A percentile compares a stretch with the other conserved stretches of the same genome.
Evolutionary conservation across 2,329 filamentous ascomycete species (phyloP).

Genomic region (Gaeumannomyces sp.): DNA sequence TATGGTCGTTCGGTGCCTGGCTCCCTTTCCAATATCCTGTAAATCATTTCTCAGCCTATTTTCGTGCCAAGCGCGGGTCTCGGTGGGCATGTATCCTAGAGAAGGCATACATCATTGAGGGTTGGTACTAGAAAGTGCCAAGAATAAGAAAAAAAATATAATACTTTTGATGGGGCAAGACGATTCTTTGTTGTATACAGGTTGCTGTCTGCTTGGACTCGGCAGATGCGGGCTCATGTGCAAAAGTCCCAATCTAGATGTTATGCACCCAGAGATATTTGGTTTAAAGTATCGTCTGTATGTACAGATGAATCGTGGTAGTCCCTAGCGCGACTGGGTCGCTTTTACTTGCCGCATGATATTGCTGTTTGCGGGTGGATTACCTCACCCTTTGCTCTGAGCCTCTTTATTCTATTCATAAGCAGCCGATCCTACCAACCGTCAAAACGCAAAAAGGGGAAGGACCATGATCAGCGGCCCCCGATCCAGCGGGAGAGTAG

Average conservation of each 20-base stretch:
- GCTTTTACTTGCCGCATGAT: not conserved
- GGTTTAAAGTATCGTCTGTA: not conserved
- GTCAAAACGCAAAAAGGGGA: not conserved
- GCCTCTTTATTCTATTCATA: not conserved
- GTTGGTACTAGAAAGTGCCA: not conserved
- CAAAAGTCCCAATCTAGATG: not conserved
- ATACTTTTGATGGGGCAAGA: too few species aligned
- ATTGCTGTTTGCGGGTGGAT: not conserved
- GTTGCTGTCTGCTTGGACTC: too few species aligned
- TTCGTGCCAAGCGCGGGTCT: not conserved
- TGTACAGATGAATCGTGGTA: not conserved
- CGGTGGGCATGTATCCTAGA: not conserved
- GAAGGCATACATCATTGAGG: not conserved
- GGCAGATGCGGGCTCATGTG: too few species aligned
- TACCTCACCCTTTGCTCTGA: not conserved
- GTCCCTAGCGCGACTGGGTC: not conserved
- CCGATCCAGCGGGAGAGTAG: constrained; percentile 14
- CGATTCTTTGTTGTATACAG: not conserved
- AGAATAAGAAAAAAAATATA: not conserved
- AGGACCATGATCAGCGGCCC: not conserved
- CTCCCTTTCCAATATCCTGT: not conserved
- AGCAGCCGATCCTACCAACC: not conserved
- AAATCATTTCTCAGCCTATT: not conserved
- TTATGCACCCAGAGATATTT: too few species aligned
- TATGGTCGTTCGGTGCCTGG: not conserved